Percentiles rank a stretch among this genome's conserved stretches.
Conservation (phyloP, 73 alveolate species). For the Durusdinium trenchii region DNA sequence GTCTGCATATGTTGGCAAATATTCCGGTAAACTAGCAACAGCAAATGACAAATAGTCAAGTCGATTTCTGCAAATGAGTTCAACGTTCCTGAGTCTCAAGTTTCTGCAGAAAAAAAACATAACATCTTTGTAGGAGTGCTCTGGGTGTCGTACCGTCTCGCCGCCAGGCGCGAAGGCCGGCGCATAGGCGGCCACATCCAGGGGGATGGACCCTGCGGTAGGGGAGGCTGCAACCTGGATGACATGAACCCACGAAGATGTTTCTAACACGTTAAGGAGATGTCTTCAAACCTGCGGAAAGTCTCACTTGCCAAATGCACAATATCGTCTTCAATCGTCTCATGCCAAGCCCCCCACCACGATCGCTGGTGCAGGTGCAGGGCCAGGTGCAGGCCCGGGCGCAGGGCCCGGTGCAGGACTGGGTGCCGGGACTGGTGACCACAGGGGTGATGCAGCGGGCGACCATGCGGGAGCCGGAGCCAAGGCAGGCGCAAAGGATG, state of each 20-base stretch:
- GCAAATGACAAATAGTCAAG: too few species aligned
- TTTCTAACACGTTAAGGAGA: background rate
- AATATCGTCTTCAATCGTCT: background rate
- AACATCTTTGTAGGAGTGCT: too few species aligned
- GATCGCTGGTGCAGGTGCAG: slow-evolving; percentile 56
- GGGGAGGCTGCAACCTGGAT: slow-evolving; percentile 69
- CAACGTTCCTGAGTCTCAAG: too few species aligned
- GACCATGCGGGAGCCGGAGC: slow-evolving; percentile 19
- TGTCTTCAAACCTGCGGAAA: background rate
- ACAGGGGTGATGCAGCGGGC: background rate
- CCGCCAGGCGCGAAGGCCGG: background rate
- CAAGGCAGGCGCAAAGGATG: background rate
- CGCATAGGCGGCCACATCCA: slow-evolving; percentile 26
- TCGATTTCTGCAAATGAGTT: too few species aligned
- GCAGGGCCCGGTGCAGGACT: slow-evolving; percentile 53
- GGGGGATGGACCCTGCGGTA: slow-evolving; percentile 50
- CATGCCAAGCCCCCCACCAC: slow-evolving; percentile 3
- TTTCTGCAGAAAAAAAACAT: too few species aligned
- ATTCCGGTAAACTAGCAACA: background rate
- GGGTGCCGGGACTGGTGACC: background rate
- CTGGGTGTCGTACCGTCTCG: too few species aligned
- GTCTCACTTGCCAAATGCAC: background rate
- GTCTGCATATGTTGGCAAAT: too few species aligned
- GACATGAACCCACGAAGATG: background rate
- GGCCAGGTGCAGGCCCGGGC: slow-evolving; percentile 71